Evolutionary conservation across 2,329 filamentous ascomycete genomes (phyloP).

Genomic region (Phaeosphaeriaceae sp.): DNA sequence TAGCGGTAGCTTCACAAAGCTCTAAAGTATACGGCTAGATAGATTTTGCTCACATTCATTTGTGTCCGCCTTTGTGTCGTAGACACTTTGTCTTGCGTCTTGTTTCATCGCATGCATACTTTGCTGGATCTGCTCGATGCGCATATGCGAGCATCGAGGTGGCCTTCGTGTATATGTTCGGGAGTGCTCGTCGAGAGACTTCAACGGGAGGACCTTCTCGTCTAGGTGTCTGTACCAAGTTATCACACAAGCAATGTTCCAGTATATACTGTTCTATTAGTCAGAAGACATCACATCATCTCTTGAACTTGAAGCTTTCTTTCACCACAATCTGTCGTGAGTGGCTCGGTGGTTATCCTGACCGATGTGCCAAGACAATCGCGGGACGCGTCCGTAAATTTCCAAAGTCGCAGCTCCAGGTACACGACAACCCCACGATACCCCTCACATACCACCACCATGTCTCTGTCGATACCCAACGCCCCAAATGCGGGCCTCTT

Average conservation of each 20-base stretch:
- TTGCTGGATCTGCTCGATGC: not conserved
- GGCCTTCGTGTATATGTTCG: no score
- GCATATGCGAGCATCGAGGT: no score
- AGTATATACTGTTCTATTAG: not conserved
- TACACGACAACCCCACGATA: slow-evolving; percentile 39
- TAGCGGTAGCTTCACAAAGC: slow-evolving; percentile 84
- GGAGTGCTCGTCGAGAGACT: no score
- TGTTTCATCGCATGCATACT: not conserved
- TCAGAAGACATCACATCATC: not conserved
- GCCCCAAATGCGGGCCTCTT: slow-evolving; percentile 93
- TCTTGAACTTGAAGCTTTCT: not conserved
- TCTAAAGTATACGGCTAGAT: slow-evolving; percentile 94
- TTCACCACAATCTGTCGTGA: not conserved
- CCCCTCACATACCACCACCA: slow-evolving; percentile 54
- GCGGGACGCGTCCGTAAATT: slow-evolving; percentile 35
- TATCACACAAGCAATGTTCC: not conserved
- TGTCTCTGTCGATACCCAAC: slow-evolving; percentile 96
- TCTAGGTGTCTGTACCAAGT: no score
- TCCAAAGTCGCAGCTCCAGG: slow-evolving; percentile 16
- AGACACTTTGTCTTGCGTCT: not conserved
- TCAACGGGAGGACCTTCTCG: no score
- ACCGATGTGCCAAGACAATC: slow-evolving; percentile 12
- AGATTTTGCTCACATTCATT: slow-evolving; percentile 82
- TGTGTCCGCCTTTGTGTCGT: not conserved
- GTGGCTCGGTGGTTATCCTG: slow-evolving; percentile 1